phyloP scores from a whole-genome alignment of 805 yeast species.

The Yarrowia sp. region DNA sequence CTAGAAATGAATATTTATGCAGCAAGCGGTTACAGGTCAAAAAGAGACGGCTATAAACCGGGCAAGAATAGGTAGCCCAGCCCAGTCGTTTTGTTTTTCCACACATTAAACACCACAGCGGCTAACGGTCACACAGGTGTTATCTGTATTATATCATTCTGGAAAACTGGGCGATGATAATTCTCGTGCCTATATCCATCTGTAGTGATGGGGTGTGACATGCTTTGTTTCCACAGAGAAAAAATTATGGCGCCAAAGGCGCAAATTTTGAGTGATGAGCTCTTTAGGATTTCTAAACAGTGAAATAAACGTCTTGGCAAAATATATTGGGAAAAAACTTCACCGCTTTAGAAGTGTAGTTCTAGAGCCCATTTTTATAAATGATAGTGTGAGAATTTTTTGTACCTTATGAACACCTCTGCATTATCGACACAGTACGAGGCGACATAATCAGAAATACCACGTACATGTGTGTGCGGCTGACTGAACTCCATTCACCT shows the following conservation, averaged over 20 bases:
- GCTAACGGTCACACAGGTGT: background rate
- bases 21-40: background rate
- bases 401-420: background rate
- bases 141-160: background rate
- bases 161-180: background rate
- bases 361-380: background rate
- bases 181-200: background rate
- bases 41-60: background rate
- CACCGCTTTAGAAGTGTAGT: background rate
- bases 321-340: background rate
- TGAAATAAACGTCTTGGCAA: slow-evolving; percentile 9
- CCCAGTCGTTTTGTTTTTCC: too few species aligned
- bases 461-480: background rate
- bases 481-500: background rate
- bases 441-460: background rate
- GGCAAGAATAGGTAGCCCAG: too few species aligned
- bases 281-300: background rate
- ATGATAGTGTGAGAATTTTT: background rate
- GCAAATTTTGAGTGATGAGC: background rate
- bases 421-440: background rate
- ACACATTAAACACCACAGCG: background rate
- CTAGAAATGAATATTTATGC: background rate
- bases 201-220: background rate
- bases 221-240: background rate
- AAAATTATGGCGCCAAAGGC: background rate